A percentile compares a stretch with the other conserved stretches of the same genome.
These are phyloP conservation scores for Suillus plorans DNA, from an alignment of 768 basidiomycete species.

Conservation along the genomic window DNA sequence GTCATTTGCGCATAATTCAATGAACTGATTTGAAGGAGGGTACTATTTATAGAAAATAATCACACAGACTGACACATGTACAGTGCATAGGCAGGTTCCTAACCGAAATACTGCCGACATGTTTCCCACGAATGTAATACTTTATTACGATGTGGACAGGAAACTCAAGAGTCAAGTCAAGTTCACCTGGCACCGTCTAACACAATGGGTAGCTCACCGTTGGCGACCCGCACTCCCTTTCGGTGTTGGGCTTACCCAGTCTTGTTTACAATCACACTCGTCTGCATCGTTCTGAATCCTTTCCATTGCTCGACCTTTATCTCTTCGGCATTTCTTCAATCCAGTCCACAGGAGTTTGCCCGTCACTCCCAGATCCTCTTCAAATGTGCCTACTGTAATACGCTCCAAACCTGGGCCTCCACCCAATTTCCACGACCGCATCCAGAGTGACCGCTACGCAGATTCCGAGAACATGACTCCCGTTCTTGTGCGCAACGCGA, in stretches of 20 bases:
- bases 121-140: background rate
- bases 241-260: too few species aligned
- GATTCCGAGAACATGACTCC: conserved; percentile 52
- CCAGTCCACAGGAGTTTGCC: too few species aligned
- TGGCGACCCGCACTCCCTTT: background rate
- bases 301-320: too few species aligned
- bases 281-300: too few species aligned
- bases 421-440: conserved; percentile 45
- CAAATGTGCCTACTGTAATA: conserved; percentile 46
- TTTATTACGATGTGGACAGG: too few species aligned
- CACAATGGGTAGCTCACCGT: background rate
- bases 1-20: too few species aligned
- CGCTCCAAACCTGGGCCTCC: conserved; percentile 43
- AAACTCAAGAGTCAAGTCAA: background rate
- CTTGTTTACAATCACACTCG: too few species aligned
- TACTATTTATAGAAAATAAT: too few species aligned
- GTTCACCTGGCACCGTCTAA: background rate
- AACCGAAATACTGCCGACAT: background rate
- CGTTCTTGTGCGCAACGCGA: conserved; percentile 70
- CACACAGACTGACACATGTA: too few species aligned
- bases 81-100: background rate
- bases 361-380: conserved; percentile 30
- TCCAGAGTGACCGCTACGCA: conserved; percentile 64
- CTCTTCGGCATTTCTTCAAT: too few species aligned
- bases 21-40: too few species aligned